A percentile compares a stretch with the other conserved stretches of the same genome.
phyloP scores from a whole-genome alignment of 768 basidiomycete species.

The Grammothele lineata region DNA sequence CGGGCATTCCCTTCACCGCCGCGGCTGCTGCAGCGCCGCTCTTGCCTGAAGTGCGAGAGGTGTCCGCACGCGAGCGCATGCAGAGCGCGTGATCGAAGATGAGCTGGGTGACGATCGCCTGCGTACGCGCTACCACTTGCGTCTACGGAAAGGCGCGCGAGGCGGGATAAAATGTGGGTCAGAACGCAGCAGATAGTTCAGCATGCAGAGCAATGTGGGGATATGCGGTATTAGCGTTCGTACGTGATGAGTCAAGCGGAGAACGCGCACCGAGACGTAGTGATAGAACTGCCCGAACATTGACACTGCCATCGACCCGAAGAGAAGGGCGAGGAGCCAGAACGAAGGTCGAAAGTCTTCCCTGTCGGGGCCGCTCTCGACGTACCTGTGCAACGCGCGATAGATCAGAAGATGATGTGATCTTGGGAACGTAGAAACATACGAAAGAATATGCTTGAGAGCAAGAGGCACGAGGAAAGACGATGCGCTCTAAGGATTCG shows the following conservation, averaged over 20 bases:
- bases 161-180: too few relatives aligned
- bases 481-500: conserved; percentile 11
- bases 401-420: conserved; percentile 21
- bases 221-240: neutral
- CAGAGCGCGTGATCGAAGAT: conserved; percentile 47
- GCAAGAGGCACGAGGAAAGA: conserved; percentile 20
- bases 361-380: conserved; percentile 33
- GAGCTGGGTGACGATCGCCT: conserved; percentile 43
- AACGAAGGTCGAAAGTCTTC: conserved; percentile 41
- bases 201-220: neutral
- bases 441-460: conserved; percentile 38
- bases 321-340: conserved; percentile 35
- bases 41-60: neutral
- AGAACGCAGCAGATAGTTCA: neutral
- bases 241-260: neutral
- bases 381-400: conserved; percentile 20
- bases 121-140: conserved; percentile 33
- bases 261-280: neutral
- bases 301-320: conserved; percentile 28
- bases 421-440: conserved; percentile 9
- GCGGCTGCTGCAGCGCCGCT: conserved; percentile 11
- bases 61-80: conserved; percentile 39
- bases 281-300: neutral
- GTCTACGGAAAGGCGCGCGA: conserved; percentile 19
- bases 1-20: conserved; percentile 7